Conservation (phyloP, 805 yeast genomes). For the Wickerhamomyces subpelliculosus region DNA sequence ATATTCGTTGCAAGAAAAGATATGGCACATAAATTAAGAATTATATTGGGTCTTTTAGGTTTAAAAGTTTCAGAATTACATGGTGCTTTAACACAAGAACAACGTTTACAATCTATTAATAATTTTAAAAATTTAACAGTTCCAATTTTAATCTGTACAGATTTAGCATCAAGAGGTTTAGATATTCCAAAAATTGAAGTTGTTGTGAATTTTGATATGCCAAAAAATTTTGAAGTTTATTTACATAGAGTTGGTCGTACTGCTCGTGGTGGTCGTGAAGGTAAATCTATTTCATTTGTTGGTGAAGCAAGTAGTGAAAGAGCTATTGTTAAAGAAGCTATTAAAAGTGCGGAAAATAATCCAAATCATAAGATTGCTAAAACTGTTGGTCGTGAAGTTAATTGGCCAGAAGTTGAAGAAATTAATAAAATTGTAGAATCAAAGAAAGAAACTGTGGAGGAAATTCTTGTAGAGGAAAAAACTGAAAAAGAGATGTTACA, state of each 20-base stretch:
- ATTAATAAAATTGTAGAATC: slow-evolving; percentile 53
- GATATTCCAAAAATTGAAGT: slow-evolving; percentile 97
- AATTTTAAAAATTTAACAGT: slow-evolving; percentile 78
- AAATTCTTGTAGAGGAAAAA: slow-evolving; percentile 81
- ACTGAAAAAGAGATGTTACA: slow-evolving; percentile 76
- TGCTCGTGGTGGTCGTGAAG: slow-evolving; percentile 98
- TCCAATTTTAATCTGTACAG: slow-evolving; percentile 91
- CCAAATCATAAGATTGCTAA: slow-evolving; percentile 36
- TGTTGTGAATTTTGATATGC: slow-evolving; percentile 94
- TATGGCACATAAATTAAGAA: slow-evolving; percentile 79
- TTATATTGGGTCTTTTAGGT: slow-evolving; percentile 68
- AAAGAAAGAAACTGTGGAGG: slow-evolving; percentile 57
- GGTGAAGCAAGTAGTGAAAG: slow-evolving; percentile 89
- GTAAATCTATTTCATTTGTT: slow-evolving; percentile 87
- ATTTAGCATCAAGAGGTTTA: slow-evolving; percentile 97
- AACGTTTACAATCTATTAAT: slow-evolving; percentile 78
- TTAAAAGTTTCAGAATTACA: slow-evolving; percentile 74
- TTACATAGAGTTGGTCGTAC: slow-evolving; percentile 98
- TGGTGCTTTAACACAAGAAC: slow-evolving; percentile 85
- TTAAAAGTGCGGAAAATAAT: slow-evolving; percentile 53
- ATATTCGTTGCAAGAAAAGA: slow-evolving; percentile 92
- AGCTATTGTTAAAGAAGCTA: slow-evolving; percentile 83
- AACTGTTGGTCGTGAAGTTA: slow-evolving; percentile 85
- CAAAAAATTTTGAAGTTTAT: slow-evolving; percentile 84
- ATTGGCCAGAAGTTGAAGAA: slow-evolving; percentile 78